Base-by-base conservation (phyloP, 2,329 filamentous ascomycete species). In the Colletotrichum cuscutae region DNA sequence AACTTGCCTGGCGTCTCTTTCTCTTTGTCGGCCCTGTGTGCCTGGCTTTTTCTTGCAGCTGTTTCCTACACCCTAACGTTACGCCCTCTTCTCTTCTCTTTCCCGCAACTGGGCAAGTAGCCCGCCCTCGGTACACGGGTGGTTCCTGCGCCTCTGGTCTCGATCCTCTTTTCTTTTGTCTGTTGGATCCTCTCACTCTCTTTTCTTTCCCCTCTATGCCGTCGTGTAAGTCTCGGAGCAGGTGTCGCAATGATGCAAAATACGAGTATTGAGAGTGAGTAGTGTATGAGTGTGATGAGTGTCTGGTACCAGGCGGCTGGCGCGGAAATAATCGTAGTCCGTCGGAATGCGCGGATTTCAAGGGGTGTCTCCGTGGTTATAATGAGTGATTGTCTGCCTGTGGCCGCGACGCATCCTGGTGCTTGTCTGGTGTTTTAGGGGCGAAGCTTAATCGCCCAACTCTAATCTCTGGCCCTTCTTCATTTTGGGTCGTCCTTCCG, bases 351-450 rank as follows among this genome's bases (percentile, higher is more conserved):
- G 54, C 53, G 53, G 35, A 19, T 49, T 15, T 24, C 19, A n/a
- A 65, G 30, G 67, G 60, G 53, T 35, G 54, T 24, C 26, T 63
- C 56, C 22, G 66, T 56, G 66, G 66, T 70, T 70, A 28, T 54
- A 65, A 70, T 70, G 63, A 65, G 24, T 22, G 49, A 64, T 19
- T 26, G 26, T 37, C 37, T 24, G 60, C 37, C n/a, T 37, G 19
- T 49, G 42, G 42, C 19, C 12, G 52, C 60, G 42, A 70, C 52
- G 60, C 53, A 58, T 37, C 67, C n/a, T 54, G 65, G 63, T 68
- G 70, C 70, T 56, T 57, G 66, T 69, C 59, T 46, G n/a, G 59
- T 59, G 69, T 68, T 72, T 72, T 69, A 65, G 59, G 65, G 70
- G 59, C 54, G 46, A 72, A 70, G 60, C 68, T 52, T 72, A 70